phyloP scores from a whole-genome alignment of 768 basidiomycete species.

The Mycena indigotica region DNA sequence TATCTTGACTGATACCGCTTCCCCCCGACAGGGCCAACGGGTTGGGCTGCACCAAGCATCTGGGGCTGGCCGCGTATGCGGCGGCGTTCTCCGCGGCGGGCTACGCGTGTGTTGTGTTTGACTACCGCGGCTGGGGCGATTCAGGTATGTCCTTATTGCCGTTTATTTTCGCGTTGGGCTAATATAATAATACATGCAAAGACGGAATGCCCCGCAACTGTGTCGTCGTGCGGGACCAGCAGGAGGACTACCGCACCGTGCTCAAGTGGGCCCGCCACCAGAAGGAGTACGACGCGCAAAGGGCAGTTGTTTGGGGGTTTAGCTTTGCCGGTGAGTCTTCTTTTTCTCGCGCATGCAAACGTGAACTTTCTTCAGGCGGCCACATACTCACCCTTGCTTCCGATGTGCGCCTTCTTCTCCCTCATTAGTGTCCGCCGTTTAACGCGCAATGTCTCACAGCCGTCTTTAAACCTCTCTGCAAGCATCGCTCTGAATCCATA shows the following conservation, averaged over 20 bases:
- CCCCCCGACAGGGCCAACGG: slow-evolving; percentile 37
- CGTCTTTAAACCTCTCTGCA: slow-evolving; percentile 28
- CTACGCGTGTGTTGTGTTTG: slow-evolving; percentile 36
- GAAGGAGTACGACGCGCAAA: slow-evolving; percentile 26
- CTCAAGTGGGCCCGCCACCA: slow-evolving; percentile 27
- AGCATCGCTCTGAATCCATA: slow-evolving; percentile 33
- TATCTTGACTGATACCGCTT: no score
- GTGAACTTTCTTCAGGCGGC: slow-evolving; percentile 26
- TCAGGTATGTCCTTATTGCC: slow-evolving; percentile 26
- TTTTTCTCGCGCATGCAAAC: background rate
- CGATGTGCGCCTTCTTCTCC: slow-evolving; percentile 24
- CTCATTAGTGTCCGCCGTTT: background rate
- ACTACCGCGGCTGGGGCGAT: slow-evolving; percentile 37
- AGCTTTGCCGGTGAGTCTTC: slow-evolving; percentile 27
- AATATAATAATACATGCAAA: slow-evolving; percentile 1
- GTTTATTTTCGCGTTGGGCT: background rate
- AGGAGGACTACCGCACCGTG: slow-evolving; percentile 36
- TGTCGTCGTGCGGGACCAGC: slow-evolving; percentile 32
- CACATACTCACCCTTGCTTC: slow-evolving; percentile 32
- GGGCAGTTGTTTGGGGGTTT: slow-evolving; percentile 31
- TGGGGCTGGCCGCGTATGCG: slow-evolving; percentile 30
- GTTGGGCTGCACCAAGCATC: slow-evolving; percentile 28
- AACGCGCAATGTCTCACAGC: slow-evolving; percentile 7
- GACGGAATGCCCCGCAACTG: slow-evolving; percentile 33
- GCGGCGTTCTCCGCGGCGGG: slow-evolving; percentile 30